Conservation (phyloP, 495 filamentous ascomycete genomes). For the Aspergillus steynii region DNA sequence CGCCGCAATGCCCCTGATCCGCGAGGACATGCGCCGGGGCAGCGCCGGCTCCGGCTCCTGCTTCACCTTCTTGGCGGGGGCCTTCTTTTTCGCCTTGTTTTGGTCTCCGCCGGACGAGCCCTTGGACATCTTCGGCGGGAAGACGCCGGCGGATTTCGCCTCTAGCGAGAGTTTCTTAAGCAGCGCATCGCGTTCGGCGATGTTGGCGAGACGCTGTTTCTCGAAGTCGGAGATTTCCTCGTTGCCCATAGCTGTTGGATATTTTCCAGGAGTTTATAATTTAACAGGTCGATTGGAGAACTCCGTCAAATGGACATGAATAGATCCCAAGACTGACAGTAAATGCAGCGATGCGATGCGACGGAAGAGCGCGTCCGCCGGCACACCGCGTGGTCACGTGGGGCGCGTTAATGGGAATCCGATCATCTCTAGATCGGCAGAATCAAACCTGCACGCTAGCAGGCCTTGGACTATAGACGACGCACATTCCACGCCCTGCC, state of each 20-base stretch:
- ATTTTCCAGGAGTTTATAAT: not conserved
- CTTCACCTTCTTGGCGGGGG: conserved; percentile 49
- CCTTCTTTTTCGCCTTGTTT: conserved; percentile 49
- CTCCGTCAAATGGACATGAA: not conserved
- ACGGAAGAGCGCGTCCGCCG: conserved; percentile 2
- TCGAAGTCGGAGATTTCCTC: conserved; percentile 65
- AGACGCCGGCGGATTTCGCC: conserved; percentile 54
- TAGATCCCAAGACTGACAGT: not conserved
- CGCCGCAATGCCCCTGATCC: conserved; percentile 64
- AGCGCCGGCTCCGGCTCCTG: conserved; percentile 44
- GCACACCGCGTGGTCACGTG: conserved; percentile 6
- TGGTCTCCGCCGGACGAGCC: conserved; percentile 22
- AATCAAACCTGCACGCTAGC: not conserved
- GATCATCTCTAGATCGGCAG: not conserved
- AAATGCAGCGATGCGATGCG: not conserved
- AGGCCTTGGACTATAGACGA: not conserved
- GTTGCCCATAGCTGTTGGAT: conserved; percentile 16
- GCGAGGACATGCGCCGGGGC: conserved; percentile 65
- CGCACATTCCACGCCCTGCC: not conserved
- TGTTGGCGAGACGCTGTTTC: conserved; percentile 67
- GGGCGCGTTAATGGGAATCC: not conserved
- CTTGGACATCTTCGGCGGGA: conserved; percentile 39
- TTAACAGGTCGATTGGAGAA: not conserved
- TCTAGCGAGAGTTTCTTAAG: conserved; percentile 58
- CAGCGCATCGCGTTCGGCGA: conserved; percentile 71